phyloP scores from a whole-genome alignment of 2,329 filamentous ascomycete genomes.

The Colletotrichum tofieldiae region DNA sequence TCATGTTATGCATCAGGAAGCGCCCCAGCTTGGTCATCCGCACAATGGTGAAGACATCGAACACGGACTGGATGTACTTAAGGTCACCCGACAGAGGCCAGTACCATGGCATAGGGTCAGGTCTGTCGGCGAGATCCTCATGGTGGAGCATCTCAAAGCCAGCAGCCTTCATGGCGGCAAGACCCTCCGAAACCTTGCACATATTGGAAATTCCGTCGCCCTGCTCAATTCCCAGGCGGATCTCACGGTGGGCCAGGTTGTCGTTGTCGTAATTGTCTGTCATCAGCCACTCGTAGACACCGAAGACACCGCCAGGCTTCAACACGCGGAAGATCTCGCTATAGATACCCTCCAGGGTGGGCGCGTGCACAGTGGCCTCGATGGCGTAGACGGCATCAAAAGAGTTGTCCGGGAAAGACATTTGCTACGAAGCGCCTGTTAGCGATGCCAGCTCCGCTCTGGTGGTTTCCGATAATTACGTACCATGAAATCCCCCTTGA shows the following conservation, averaged over 20 bases:
- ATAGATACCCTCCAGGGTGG: conserved; percentile 89
- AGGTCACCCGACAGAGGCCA: conserved; percentile 91
- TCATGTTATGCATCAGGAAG: conserved; percentile 80
- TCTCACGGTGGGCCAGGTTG: conserved; percentile 85
- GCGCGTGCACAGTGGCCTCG: conserved; percentile 93
- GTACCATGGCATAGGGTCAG: conserved; percentile 90
- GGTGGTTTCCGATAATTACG: conserved; percentile 39
- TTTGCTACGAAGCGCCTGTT: conserved; percentile 71
- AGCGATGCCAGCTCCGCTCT: background rate
- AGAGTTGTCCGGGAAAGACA: conserved; percentile 88
- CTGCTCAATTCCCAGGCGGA: conserved; percentile 91
- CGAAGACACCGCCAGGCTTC: conserved; percentile 94
- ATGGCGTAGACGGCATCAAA: conserved; percentile 97
- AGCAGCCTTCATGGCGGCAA: conserved; percentile 85
- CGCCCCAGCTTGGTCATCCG: conserved; percentile 93
- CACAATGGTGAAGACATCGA: conserved; percentile 86
- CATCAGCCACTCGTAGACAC: conserved; percentile 98
- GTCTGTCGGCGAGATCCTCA: conserved; percentile 76
- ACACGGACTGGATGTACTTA: conserved; percentile 84
- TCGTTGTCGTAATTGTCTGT: conserved; percentile 93
- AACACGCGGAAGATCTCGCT: conserved; percentile 91
- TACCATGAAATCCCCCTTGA: conserved; percentile 95
- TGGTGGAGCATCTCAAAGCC: conserved; percentile 75
- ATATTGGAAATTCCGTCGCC: conserved; percentile 96
- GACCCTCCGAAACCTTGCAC: conserved; percentile 84